A percentile compares a stretch with the other conserved stretches of the same genome.
Conservation (phyloP, 306 rosid genomes). For the Trifolium pratense region DNA sequence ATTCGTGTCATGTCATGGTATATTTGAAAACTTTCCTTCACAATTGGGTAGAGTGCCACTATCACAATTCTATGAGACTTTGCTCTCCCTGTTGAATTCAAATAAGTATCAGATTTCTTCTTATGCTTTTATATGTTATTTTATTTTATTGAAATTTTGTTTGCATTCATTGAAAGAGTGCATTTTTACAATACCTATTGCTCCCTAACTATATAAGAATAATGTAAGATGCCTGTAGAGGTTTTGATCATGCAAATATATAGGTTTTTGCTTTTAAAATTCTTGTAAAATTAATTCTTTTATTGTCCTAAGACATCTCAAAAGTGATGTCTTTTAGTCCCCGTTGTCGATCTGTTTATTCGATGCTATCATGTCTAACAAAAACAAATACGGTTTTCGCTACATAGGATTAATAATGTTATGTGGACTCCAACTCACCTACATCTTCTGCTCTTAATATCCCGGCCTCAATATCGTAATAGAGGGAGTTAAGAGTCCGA, state of each 20-base stretch:
- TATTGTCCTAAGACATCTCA: no score
- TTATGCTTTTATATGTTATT: constrained; percentile 3
- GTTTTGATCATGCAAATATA: neutral
- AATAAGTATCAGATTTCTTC: constrained; percentile 18
- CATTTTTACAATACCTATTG: neutral
- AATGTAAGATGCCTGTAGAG: constrained; percentile 1
- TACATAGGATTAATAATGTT: neutral
- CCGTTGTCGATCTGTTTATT: neutral
- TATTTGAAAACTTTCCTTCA: constrained; percentile 77
- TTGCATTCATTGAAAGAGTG: constrained; percentile 1
- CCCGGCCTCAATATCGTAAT: no score
- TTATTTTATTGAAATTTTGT: neutral
- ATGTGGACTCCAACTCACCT: neutral
- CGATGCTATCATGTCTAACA: neutral
- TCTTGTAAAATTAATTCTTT: neutral
- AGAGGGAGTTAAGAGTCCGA: no score
- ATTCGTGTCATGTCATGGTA: constrained; percentile 68
- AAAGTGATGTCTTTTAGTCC: neutral
- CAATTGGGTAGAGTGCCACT: constrained; percentile 72
- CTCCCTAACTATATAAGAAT: neutral
- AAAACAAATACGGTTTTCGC: neutral
- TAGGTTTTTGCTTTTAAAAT: neutral
- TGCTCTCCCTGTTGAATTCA: constrained; percentile 62
- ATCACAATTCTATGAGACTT: constrained; percentile 70
- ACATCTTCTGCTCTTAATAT: neutral